Base-by-base conservation (phyloP, 2,329 filamentous ascomycete genomes). In the Xylaria sp. region DNA sequence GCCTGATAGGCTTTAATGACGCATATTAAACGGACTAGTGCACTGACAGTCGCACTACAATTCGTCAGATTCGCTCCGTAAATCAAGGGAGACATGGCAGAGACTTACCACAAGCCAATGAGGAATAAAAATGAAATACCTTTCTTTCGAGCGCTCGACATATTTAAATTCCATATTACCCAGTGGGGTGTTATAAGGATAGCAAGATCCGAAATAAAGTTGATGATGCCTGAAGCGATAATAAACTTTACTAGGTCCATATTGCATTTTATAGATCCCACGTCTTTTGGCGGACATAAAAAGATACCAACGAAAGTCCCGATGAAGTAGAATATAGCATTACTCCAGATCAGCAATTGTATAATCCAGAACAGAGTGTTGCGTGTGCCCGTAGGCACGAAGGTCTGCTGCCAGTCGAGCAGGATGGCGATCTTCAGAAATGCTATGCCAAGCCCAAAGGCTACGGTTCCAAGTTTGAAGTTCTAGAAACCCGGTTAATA, bases 161-260 rank as follows among this genome's bases (percentile, higher is more conserved):
- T 63, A 9, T 66, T 58, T 3, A 71, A 50, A 15, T 57, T 63
- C 69, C 69, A 71, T 20, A 71, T 63, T 8, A 71, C 63, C 54
- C 66, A 71, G 28, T 71, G 66, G 2, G 69, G 69, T 18, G 56
- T 20, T 28, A 57, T 58, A 8, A 69, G 44, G 28, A 71, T 69
- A 9, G 57, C 59, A 8, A 69, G 32, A 37, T 71, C 69, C 13
- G 69, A 71, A 6, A 69, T 37, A 10, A 71, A 23, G 37, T 71
- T 69, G 32, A 71, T 52, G 3, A 71, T 55, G 4, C 60, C 59
- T 1, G 69, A 66, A 2, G 66, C 54, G 6, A 67, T 15, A 51
- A 64, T 69, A 8, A 67, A 59, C 13, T 32, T 50, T 15, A 18
- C 37, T 13, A 65, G 18, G n/a, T 66, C 39, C 25, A 64, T 34